Evolutionary conservation across 2,329 filamentous ascomycete genomes (phyloP).

Genomic region (Colletotrichum sansevieriae): DNA sequence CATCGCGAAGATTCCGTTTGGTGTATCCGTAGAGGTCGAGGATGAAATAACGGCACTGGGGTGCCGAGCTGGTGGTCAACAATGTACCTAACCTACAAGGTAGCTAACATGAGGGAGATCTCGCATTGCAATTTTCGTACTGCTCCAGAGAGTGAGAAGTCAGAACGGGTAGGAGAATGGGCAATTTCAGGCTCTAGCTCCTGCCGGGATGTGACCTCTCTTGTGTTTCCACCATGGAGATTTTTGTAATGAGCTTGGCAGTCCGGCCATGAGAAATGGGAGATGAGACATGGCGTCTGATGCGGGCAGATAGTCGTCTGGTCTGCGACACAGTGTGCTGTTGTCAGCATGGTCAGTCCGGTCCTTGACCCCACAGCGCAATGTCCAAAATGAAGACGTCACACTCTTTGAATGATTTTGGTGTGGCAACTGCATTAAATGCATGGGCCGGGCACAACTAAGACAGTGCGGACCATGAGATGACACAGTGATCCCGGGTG

Average conservation of each 20-base stretch:
- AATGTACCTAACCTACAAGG: too few species aligned
- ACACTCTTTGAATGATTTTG: background rate
- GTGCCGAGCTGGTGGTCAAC: too few species aligned
- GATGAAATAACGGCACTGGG: background rate
- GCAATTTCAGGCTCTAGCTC: constrained; percentile 34
- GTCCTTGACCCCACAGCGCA: background rate
- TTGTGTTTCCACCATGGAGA: constrained; percentile 40
- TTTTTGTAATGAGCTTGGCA: constrained; percentile 41
- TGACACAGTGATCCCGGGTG: constrained; percentile 38
- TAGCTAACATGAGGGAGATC: background rate
- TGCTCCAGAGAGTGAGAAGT: background rate
- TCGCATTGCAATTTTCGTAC: too few species aligned
- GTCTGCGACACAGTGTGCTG: constrained; percentile 34
- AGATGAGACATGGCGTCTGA: constrained; percentile 42
- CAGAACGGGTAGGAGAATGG: constrained; percentile 5
- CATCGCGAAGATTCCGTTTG: constrained; percentile 10
- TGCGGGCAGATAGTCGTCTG: constrained; percentile 39
- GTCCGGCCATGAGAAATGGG: constrained; percentile 35
- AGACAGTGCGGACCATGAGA: background rate
- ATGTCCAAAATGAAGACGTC: constrained; percentile 27
- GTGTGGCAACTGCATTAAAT: constrained; percentile 27
- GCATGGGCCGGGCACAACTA: constrained; percentile 20
- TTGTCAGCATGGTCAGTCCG: constrained; percentile 10
- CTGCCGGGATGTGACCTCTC: constrained; percentile 35
- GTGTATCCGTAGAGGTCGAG: background rate